Conservation (phyloP, 176 grass and related monocot species). For the Bolboschoenus planiculmis region DNA sequence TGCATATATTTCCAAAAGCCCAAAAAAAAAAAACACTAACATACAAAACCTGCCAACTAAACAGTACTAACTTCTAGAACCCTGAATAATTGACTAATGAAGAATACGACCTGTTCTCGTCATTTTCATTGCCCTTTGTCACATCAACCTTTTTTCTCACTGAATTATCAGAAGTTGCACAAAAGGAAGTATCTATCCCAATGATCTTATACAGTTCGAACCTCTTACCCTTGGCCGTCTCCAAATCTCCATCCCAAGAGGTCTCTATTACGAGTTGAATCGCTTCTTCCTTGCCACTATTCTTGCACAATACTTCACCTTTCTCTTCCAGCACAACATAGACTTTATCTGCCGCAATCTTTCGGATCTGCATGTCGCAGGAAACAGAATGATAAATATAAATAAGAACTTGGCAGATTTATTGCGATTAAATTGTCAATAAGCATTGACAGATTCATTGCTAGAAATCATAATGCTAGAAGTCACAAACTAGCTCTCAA, state of each 20-base stretch:
- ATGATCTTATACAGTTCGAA: constrained; percentile 43
- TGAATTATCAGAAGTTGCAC: constrained; percentile 9
- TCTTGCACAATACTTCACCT: constrained; percentile 28
- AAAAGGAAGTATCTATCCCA: constrained; percentile 31
- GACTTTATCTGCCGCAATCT: constrained; percentile 85
- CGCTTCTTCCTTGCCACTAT: constrained; percentile 46
- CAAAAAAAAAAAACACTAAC: neutral
- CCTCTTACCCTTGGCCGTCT: constrained; percentile 51
- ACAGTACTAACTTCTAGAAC: constrained; percentile 32
- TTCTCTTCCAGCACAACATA: constrained; percentile 82
- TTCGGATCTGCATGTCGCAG: constrained; percentile 50
- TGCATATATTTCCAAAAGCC: neutral
- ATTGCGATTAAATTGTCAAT: neutral
- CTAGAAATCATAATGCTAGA: neutral
- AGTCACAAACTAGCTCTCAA: neutral
- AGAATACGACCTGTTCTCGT: constrained; percentile 88
- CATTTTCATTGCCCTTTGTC: constrained; percentile 15
- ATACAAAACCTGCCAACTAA: neutral
- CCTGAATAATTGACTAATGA: constrained; percentile 82
- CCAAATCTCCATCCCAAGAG: constrained; percentile 82
- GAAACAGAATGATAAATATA: neutral
- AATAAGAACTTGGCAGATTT: neutral
- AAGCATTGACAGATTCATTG: neutral
- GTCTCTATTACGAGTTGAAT: constrained; percentile 60
- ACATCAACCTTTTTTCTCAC: constrained; percentile 19